A percentile compares a stretch with the other conserved stretches of the same genome.
Evolutionary conservation across 73 alveolate genomes (phyloP).

Genomic region (Stentor coeruleus): DNA sequence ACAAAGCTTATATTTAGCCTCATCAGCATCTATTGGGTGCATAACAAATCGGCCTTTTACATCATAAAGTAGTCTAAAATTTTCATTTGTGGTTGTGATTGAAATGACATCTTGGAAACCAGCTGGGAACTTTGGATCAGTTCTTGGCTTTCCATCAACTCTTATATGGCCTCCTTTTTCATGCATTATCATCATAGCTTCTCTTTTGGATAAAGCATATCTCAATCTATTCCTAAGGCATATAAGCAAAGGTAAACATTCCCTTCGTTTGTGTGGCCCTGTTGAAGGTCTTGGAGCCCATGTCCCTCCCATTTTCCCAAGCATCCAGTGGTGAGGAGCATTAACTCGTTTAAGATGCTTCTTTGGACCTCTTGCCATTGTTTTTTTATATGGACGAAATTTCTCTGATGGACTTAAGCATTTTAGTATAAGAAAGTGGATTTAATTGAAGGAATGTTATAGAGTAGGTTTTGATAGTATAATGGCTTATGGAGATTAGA

Average conservation of each 20-base stretch:
- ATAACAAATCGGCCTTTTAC: slow-evolving; percentile 94
- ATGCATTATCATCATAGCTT: slow-evolving; percentile 66
- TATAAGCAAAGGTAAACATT: slow-evolving; percentile 89
- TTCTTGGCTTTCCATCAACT: slow-evolving; percentile 94
- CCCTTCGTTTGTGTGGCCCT: slow-evolving; percentile 97
- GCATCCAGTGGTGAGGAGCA: slow-evolving; percentile 99
- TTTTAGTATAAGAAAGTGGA: no score
- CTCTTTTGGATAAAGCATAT: slow-evolving; percentile 87
- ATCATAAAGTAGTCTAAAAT: slow-evolving; percentile 95
- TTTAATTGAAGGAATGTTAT: no score
- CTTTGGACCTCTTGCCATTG: slow-evolving; percentile 97
- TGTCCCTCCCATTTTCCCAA: slow-evolving; percentile 84
- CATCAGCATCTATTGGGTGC: slow-evolving; percentile 81
- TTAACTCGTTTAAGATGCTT: slow-evolving; percentile 97
- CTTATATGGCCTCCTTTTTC: slow-evolving; percentile 81
- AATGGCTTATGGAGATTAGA: no score
- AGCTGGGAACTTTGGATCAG: slow-evolving; percentile 93
- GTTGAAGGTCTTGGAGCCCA: slow-evolving; percentile 94
- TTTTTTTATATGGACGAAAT: background rate
- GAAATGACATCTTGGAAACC: slow-evolving; percentile 96
- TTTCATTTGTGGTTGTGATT: slow-evolving; percentile 71
- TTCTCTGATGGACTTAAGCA: background rate
- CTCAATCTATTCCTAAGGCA: slow-evolving; percentile 86
- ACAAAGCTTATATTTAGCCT: slow-evolving; percentile 94
- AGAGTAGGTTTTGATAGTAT: no score